Conservation (phyloP, 106 monocot species). For the Gastrodia elata region DNA sequence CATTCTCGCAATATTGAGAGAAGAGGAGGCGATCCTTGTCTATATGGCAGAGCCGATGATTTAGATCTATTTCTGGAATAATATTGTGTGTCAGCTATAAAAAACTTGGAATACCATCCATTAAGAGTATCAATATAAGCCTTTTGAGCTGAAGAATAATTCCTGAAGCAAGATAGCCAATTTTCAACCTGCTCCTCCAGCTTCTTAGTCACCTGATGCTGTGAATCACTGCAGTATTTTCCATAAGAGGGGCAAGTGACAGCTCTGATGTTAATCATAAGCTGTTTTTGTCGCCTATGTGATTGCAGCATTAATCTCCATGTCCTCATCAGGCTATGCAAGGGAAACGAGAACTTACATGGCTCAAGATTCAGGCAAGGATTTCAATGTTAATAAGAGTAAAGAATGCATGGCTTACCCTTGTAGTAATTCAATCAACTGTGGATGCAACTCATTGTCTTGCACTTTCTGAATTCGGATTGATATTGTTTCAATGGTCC, state of each 20-base stretch:
- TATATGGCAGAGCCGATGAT: slow-evolving; percentile 21
- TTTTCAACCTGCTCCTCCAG: slow-evolving; percentile 70
- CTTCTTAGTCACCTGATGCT: slow-evolving; percentile 64
- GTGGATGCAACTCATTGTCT: slow-evolving; percentile 91
- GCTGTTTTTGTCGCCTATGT: slow-evolving; percentile 82
- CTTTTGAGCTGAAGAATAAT: slow-evolving; percentile 58
- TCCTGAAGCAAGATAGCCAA: slow-evolving; percentile 65
- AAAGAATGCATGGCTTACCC: slow-evolving; percentile 39
- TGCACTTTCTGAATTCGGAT: slow-evolving; percentile 67
- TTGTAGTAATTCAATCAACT: slow-evolving; percentile 79
- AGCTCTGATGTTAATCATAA: slow-evolving; percentile 61
- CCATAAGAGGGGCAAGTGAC: slow-evolving; percentile 81
- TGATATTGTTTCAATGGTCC: slow-evolving; percentile 76
- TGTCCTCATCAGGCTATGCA: slow-evolving; percentile 23
- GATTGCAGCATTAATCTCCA: slow-evolving; percentile 91
- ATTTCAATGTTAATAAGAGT: not conserved
- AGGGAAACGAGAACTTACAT: not conserved
- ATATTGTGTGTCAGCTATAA: slow-evolving; percentile 46
- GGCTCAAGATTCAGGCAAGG: not conserved
- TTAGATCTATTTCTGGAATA: slow-evolving; percentile 34
- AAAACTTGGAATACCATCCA: slow-evolving; percentile 88
- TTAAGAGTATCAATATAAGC: slow-evolving; percentile 72
- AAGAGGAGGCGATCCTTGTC: slow-evolving; percentile 37
- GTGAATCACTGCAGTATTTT: slow-evolving; percentile 72
- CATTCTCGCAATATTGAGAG: slow-evolving; percentile 67